Evolutionary conservation across 352 stramenopile genomes (phyloP).

Genomic region (Pythium guiyangense): DNA sequence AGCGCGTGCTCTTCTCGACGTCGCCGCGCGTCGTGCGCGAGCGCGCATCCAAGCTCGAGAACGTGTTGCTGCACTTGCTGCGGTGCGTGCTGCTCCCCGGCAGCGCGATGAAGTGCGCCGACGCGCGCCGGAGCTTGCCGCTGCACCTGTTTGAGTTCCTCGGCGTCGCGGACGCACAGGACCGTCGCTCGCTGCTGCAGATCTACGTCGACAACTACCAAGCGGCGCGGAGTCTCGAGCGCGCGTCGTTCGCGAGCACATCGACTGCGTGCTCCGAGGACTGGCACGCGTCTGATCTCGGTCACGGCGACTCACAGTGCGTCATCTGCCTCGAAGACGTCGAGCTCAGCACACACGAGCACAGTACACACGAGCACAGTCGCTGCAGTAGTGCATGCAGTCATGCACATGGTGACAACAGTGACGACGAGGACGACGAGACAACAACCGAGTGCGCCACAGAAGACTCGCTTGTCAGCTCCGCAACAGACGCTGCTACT

Average conservation of each 20-base stretch:
- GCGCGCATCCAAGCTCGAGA: no score
- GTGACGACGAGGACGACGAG: no score
- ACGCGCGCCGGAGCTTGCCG: constrained; percentile 41
- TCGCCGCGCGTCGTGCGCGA: no score
- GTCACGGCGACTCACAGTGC: constrained; percentile 3
- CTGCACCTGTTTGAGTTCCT: constrained; percentile 58
- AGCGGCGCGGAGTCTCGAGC: constrained; percentile 25
- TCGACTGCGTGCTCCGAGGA: constrained; percentile 8
- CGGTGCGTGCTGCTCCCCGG: no score
- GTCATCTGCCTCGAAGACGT: constrained; percentile 17
- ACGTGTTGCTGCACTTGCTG: no score
- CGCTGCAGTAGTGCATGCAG: background rate
- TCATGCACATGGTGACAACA: background rate
- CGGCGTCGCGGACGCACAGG: constrained; percentile 36
- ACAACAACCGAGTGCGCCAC: no score
- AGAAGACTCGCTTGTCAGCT: background rate
- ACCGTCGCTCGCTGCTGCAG: constrained; percentile 61
- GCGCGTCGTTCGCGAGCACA: constrained; percentile 5
- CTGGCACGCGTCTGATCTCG: background rate
- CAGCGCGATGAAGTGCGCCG: constrained; percentile 64
- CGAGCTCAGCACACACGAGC: constrained; percentile 6
- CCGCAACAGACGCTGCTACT: background rate
- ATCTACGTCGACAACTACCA: constrained; percentile 67
- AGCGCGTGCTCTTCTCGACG: no score
- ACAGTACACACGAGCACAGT: constrained; percentile 1